Conservation (phyloP, 2,329 filamentous ascomycete genomes). For the Malbranchea zuffiana region DNA sequence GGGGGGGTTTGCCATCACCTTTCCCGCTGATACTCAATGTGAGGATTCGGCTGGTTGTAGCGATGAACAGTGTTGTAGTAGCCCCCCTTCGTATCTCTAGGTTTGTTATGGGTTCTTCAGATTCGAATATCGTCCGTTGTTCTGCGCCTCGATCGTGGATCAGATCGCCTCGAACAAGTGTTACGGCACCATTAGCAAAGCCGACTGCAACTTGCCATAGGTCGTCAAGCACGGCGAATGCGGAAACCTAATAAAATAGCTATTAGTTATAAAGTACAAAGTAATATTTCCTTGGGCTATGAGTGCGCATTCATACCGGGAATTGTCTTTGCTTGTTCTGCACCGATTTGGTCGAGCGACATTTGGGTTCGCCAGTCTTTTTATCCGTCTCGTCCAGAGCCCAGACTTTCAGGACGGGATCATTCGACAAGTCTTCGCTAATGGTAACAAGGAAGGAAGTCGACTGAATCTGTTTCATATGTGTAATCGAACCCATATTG, state of each 20-base stretch:
- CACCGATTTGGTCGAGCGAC: conserved; percentile 72
- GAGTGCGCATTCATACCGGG: conserved; percentile 52
- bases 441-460: conserved; percentile 73
- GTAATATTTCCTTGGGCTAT: too few relatives aligned
- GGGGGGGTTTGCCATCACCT: conserved; percentile 78
- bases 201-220: conserved; percentile 87
- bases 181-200: conserved; percentile 90
- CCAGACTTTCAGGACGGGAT: conserved; percentile 94
- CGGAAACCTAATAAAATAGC: conserved; percentile 48
- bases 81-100: conserved; percentile 60
- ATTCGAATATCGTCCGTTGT: conserved; percentile 91
- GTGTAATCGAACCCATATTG: conserved; percentile 63
- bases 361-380: conserved; percentile 81
- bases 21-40: conserved; percentile 78
- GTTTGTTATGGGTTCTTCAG: conserved; percentile 89
- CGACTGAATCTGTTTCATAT: conserved; percentile 84
- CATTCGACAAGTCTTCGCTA: conserved; percentile 72
- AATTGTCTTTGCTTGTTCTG: conserved; percentile 88
- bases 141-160: conserved; percentile 91
- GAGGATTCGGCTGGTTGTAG: conserved; percentile 77
- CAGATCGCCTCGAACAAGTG: conserved; percentile 82
- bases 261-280: conserved; percentile 1
- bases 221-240: conserved; percentile 77
- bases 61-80: conserved; percentile 74
- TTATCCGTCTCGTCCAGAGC: conserved; percentile 86